Percentiles rank a stretch among this genome's conserved stretches.
phyloP scores from a whole-genome alignment of 2,329 filamentous ascomycete genomes.

The Coniella vitis region DNA sequence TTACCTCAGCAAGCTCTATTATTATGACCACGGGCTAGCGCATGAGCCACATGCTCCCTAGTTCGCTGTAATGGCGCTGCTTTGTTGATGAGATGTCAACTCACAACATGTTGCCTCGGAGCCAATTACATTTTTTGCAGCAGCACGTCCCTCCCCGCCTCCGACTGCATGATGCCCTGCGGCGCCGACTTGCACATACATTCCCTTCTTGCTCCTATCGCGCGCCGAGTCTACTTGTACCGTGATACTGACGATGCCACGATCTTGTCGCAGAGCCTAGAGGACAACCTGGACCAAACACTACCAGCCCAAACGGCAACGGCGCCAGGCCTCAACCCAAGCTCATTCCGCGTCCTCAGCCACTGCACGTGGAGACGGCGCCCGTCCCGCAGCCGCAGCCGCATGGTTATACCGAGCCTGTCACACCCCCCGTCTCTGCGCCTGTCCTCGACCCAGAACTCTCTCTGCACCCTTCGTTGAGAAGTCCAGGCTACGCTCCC shows the following conservation, averaged over 20 bases:
- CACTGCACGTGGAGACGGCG: slow-evolving; percentile 7
- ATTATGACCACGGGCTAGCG: slow-evolving; percentile 9
- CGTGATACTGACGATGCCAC: slow-evolving; percentile 6
- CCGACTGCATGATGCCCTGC: neutral
- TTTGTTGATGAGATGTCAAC: neutral
- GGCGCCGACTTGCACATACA: neutral
- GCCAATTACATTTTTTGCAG: no score
- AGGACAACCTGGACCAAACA: slow-evolving; percentile 10
- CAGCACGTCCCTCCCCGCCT: neutral
- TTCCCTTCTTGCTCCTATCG: neutral
- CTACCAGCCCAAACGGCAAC: slow-evolving; percentile 5
- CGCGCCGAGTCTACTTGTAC: neutral
- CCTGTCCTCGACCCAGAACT: slow-evolving; percentile 33
- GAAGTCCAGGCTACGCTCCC: slow-evolving; percentile 24
- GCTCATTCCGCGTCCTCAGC: slow-evolving; percentile 12
- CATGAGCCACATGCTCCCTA: neutral
- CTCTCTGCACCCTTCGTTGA: slow-evolving; percentile 43
- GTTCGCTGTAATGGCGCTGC: slow-evolving; percentile 7
- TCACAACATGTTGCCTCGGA: neutral
- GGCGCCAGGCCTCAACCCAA: slow-evolving; percentile 9
- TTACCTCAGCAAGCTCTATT: slow-evolving; percentile 5
- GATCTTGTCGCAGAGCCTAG: slow-evolving; percentile 8
- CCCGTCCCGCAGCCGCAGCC: slow-evolving; percentile 18
- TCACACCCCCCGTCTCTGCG: slow-evolving; percentile 28
- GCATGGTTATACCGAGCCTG: slow-evolving; percentile 38